Percentiles rank a stretch among this genome's conserved stretches.
These are phyloP conservation scores for Rhodamnia rubescens DNA, from an alignment of 345 rosid species.

Conservation along the genomic window DNA sequence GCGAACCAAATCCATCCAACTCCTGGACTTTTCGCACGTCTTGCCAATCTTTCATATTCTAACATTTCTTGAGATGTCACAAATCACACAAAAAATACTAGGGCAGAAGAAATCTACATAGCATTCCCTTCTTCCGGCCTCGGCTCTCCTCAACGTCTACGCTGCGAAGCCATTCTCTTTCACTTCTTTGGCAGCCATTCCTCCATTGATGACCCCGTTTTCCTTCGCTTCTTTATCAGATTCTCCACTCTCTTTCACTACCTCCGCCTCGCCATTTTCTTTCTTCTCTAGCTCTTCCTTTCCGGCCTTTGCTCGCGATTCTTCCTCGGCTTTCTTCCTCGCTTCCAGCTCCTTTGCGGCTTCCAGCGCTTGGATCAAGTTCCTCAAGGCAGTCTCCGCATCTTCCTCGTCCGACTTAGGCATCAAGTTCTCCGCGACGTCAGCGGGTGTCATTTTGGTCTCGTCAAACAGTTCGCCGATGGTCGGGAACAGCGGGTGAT, in stretches of 20 bases:
- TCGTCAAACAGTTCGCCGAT: not conserved
- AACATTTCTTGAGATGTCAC: too few relatives aligned
- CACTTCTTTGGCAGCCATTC: not conserved
- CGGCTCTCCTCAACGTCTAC: not conserved
- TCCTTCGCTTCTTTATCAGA: not conserved
- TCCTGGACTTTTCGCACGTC: too few relatives aligned
- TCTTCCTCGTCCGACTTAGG: not conserved
- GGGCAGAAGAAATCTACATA: not conserved
- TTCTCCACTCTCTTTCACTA: not conserved
- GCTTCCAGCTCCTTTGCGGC: not conserved
- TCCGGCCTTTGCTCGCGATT: not conserved
- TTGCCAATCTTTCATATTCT: too few relatives aligned
- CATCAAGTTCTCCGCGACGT: constrained; percentile 7
- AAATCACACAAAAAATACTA: too few relatives aligned
- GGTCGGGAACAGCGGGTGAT: not conserved
- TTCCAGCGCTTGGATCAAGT: not conserved
- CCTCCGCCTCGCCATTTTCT: not conserved
- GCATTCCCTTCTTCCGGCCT: not conserved
- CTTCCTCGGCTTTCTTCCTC: not conserved
- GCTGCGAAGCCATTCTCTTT: not conserved
- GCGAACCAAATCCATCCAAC: too few relatives aligned
- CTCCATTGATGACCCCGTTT: not conserved
- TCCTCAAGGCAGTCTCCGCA: not conserved
- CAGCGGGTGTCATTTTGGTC: constrained; percentile 2
- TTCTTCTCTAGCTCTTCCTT: not conserved